These are phyloP conservation scores for Sabuloglossum arenarium DNA, from an alignment of 495 filamentous ascomycete genomes.

Conservation along the genomic window DNA sequence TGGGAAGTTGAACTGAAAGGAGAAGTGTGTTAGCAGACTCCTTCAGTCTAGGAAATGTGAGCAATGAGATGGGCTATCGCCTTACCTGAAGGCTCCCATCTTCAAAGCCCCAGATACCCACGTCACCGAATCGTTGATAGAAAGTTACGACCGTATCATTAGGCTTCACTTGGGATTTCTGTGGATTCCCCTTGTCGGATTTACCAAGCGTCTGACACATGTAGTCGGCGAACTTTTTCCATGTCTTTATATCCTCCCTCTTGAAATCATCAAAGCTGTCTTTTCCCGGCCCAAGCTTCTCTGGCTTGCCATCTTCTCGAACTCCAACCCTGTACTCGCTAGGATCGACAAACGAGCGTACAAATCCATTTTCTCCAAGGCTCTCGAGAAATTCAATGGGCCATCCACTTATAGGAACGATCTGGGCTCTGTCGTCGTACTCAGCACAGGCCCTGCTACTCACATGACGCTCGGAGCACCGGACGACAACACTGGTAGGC, in stretches of 20 bases:
- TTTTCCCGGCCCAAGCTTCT: constrained; percentile 28
- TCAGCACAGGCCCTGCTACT: constrained; percentile 19
- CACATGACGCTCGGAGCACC: constrained; percentile 33
- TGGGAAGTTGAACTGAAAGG: constrained; percentile 70
- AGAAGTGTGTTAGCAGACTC: constrained; percentile 9
- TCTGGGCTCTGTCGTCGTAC: constrained; percentile 36
- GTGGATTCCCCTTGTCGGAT: constrained; percentile 21
- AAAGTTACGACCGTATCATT: constrained; percentile 50
- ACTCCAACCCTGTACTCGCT: constrained; percentile 34
- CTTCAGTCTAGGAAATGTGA: neutral
- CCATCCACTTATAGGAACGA: constrained; percentile 39
- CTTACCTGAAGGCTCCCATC: constrained; percentile 69
- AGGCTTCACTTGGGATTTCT: constrained; percentile 15
- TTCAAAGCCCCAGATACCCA: constrained; percentile 73
- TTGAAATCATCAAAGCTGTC: constrained; percentile 47
- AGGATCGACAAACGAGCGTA: constrained; percentile 36
- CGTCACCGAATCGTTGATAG: constrained; percentile 72
- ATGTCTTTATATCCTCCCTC: constrained; percentile 53
- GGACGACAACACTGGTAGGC: constrained; percentile 46
- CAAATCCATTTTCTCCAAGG: constrained; percentile 41
- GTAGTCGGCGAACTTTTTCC: constrained; percentile 86
- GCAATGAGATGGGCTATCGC: constrained; percentile 1
- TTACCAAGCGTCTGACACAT: constrained; percentile 48
- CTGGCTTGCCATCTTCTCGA: constrained; percentile 28
- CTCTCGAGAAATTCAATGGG: constrained; percentile 71